phyloP scores from a whole-genome alignment of 1,284 basidiomycete species.

The Trichosporon faecale region DNA sequence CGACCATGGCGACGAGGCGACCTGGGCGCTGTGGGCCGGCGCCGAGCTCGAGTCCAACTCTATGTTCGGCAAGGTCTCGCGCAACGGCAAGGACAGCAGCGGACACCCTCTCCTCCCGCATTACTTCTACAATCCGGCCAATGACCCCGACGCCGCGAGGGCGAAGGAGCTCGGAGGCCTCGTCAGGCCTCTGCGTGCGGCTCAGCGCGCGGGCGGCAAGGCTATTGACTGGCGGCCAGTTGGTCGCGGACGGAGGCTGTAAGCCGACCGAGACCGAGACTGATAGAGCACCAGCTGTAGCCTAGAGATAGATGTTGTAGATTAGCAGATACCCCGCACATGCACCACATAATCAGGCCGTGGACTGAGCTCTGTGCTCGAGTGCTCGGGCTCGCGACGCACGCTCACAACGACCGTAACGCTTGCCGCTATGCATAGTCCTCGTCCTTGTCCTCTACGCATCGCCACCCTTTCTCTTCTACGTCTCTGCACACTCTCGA shows the following conservation, averaged over 20 bases:
- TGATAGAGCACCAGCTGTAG: not conserved
- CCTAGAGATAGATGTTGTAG: not conserved
- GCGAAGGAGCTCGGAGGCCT: slow-evolving; percentile 49
- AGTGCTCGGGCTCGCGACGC: too few species aligned
- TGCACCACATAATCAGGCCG: not conserved
- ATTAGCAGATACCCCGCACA: not conserved
- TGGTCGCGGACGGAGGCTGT: slow-evolving; percentile 40
- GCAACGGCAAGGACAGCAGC: slow-evolving; percentile 51
- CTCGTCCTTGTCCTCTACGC: too few species aligned
- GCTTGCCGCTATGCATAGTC: too few species aligned
- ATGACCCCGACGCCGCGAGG: slow-evolving; percentile 46
- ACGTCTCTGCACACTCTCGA: too few species aligned
- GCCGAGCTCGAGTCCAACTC: slow-evolving; percentile 40
- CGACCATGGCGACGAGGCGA: slow-evolving; percentile 37
- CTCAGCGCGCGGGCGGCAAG: slow-evolving; percentile 47
- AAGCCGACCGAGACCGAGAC: slow-evolving; percentile 11
- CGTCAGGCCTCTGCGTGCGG: slow-evolving; percentile 50
- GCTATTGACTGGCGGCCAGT: slow-evolving; percentile 54
- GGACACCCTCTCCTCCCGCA: slow-evolving; percentile 50
- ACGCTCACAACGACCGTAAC: too few species aligned
- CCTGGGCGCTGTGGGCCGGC: slow-evolving; percentile 45
- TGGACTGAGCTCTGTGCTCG: too few species aligned
- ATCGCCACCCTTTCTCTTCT: too few species aligned
- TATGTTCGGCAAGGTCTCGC: slow-evolving; percentile 52
- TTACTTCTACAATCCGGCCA: slow-evolving; percentile 50